A percentile compares a stretch with the other conserved stretches of the same genome.
phyloP scores from a whole-genome alignment of 1,139 yeast species.

The Meyerozyma sp. region DNA sequence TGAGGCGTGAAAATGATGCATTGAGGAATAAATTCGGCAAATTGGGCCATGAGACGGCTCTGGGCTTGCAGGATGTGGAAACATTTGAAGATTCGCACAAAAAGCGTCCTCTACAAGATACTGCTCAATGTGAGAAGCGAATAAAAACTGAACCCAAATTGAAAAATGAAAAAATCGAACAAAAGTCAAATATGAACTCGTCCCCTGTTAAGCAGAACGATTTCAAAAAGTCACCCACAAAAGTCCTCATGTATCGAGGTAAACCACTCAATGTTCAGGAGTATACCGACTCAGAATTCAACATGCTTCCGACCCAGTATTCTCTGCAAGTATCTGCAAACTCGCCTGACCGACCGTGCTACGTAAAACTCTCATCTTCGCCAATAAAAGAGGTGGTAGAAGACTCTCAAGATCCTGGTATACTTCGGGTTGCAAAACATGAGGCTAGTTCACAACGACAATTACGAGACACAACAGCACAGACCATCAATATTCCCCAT shows the following conservation, averaged over 20 bases:
- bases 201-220: background rate
- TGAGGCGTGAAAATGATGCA: background rate
- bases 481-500: background rate
- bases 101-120: no score
- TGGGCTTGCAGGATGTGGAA: background rate
- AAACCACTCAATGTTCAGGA: conserved; percentile 4
- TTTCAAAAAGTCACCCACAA: conserved; percentile 5
- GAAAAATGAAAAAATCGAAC: no score
- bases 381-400: conserved; percentile 6
- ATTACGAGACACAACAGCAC: background rate
- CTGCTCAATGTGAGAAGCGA: no score
- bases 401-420: conserved; percentile 14
- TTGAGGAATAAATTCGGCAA: background rate
- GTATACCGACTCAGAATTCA: conserved; percentile 7
- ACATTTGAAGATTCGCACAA: no score
- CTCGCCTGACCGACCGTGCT: background rate
- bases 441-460: background rate
- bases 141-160: no score
- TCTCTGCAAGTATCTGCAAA: conserved; percentile 3
- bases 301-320: conserved; percentile 12
- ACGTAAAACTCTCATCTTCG: background rate
- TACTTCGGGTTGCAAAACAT: conserved; percentile 9
- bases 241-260: background rate
- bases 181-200: no score
- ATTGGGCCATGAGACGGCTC: background rate